Conservation (phyloP, 257 asterid genomes). For the Scutellaria baicalensis region DNA sequence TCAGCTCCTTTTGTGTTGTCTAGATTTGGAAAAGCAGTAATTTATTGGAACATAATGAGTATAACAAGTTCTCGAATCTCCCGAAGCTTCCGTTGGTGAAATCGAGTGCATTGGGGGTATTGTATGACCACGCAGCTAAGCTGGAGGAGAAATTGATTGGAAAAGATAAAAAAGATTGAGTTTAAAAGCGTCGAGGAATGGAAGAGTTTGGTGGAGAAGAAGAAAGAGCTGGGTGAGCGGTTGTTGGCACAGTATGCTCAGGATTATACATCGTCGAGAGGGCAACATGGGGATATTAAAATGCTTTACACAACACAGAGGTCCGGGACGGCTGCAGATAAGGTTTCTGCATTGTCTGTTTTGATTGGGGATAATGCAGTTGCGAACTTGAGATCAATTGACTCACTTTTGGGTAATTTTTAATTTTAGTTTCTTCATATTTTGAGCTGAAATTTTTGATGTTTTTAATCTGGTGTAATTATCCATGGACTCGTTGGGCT, state of each 20-base stretch:
- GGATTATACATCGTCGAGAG: conserved; percentile 69
- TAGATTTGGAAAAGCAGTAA: too few relatives aligned
- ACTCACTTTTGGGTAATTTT: conserved; percentile 66
- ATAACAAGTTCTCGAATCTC: conserved; percentile 41
- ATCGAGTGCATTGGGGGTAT: conserved; percentile 40
- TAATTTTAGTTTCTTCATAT: background rate
- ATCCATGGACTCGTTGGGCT: background rate
- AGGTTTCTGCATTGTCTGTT: too few relatives aligned
- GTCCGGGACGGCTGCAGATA: conserved; percentile 95
- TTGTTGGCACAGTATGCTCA: conserved; percentile 64
- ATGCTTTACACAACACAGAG: conserved; percentile 82
- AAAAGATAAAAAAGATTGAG: conserved; percentile 44
- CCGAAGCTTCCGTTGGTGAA: conserved; percentile 78
- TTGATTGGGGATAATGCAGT: conserved; percentile 88
- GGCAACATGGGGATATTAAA: conserved; percentile 81
- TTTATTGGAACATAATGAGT: conserved; percentile 14
- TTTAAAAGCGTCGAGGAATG: conserved; percentile 44
- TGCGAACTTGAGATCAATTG: conserved; percentile 79
- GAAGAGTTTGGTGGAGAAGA: conserved; percentile 72
- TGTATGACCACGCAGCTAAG: conserved; percentile 62
- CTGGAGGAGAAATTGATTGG: conserved; percentile 71
- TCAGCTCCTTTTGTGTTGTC: too few relatives aligned
- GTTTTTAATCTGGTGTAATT: background rate
- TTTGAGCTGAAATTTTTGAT: background rate
- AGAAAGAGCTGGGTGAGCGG: conserved; percentile 74